phyloP scores from a whole-genome alignment of 1,284 basidiomycete genomes.

The Chalciporus piperatoides region DNA sequence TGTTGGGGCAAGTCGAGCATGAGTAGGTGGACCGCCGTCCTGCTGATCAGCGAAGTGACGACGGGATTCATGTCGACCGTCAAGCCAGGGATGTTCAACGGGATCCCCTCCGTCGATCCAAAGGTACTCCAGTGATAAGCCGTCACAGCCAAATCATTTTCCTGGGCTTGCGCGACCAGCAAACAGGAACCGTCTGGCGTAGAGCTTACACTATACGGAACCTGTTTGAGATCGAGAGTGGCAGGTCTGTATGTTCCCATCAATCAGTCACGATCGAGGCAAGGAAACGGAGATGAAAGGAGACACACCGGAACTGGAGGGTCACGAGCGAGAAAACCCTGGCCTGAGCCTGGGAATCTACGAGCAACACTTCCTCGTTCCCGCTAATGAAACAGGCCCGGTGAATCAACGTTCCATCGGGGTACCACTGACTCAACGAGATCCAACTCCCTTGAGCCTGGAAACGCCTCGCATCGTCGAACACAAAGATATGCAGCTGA shows the following conservation, averaged over 20 bases:
- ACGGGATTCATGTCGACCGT: not conserved
- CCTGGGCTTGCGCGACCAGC: slow-evolving; percentile 31
- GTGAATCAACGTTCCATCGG: slow-evolving; percentile 25
- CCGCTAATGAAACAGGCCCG: slow-evolving; percentile 39
- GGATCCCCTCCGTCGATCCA: slow-evolving; percentile 21
- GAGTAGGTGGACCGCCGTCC: slow-evolving; percentile 42
- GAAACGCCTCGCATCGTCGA: slow-evolving; percentile 40
- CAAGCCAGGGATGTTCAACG: slow-evolving; percentile 12
- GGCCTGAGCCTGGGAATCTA: slow-evolving; percentile 40
- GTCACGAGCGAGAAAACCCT: slow-evolving; percentile 50
- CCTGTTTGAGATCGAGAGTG: slow-evolving; percentile 17
- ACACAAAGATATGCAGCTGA: slow-evolving; percentile 42
- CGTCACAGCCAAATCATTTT: slow-evolving; percentile 11
- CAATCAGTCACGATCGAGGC: not conserved
- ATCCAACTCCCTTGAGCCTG: slow-evolving; percentile 36
- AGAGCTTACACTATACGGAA: slow-evolving; percentile 28
- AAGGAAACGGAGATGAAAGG: not conserved
- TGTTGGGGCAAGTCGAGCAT: slow-evolving; percentile 33
- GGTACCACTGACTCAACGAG: slow-evolving; percentile 45
- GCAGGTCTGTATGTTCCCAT: slow-evolving; percentile 16
- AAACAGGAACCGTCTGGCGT: slow-evolving; percentile 55
- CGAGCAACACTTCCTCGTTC: slow-evolving; percentile 46
- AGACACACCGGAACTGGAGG: slow-evolving; percentile 46
- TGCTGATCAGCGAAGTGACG: slow-evolving; percentile 45
- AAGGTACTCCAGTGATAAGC: slow-evolving; percentile 28